Evolutionary conservation across 1,139 yeast genomes (phyloP), one percentile per base, ranked within the genome.

Genomic region (Hyphopichia buzzinii): DNA sequence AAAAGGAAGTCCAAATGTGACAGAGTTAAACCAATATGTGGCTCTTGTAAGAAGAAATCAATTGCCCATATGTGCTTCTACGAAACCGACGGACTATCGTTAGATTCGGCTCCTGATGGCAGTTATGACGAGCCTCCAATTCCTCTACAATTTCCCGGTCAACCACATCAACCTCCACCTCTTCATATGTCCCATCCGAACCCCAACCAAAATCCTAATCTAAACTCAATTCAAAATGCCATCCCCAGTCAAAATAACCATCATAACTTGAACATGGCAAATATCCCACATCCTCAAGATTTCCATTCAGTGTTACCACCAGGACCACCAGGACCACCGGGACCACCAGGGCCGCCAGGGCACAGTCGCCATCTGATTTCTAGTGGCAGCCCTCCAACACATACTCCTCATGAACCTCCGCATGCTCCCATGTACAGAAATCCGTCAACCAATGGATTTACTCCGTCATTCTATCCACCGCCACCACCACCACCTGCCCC

Each of bases 41-140:
- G 84, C 4, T 75, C 82, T 34, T 84, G 94, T 63, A 72, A 74
- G 36, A 79, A 79, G 59, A 82, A 84, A 37, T 84, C 87, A 12
- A 84, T 84, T 17, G 83, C 84, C 19, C 89, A 84, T 55, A 60
- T 83, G 26, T 84, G 94, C 46, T 79, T 69, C 43, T 84, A 81
- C 52, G 78, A 82, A 50, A 79, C 74, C 38, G 61, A 47, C 11
- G 13, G 14, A 5, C 6, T 25, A n/a, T 5, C 8, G 6, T 8
- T 25, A n/a, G 27, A 25, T 13, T 8, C 8, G 13, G 6, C 10
- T 5, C 6, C 8, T 7, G 27, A 13, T 5, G 8, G 8, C 13
- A 33, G 33, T 33, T n/a, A 17, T 30, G 31, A 6, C 43, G 33
- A 24, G 34, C 26, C 15, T 27, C 14, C 39, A 35, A 10, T 39